Evolutionary conservation across 2,329 filamentous ascomycete species (phyloP).

Genomic region (Aspergillus versicolor): DNA sequence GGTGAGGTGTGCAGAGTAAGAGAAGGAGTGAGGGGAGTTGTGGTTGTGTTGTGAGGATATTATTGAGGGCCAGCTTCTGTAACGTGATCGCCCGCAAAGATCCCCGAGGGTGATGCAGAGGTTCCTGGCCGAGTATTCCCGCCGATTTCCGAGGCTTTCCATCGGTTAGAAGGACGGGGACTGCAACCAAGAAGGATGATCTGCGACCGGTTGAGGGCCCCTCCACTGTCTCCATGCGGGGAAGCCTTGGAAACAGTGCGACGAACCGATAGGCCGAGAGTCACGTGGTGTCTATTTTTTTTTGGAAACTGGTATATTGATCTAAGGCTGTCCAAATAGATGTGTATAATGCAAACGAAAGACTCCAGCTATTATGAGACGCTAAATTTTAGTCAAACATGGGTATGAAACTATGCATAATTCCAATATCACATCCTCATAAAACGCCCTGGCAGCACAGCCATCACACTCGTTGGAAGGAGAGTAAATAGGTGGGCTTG

Average conservation of each 20-base stretch:
- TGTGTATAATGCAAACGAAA: slow-evolving; percentile 10
- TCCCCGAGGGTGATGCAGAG: slow-evolving; percentile 1
- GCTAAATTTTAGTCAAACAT: slow-evolving; percentile 8
- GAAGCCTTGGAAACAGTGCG: slow-evolving; percentile 8
- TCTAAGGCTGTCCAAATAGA: slow-evolving; percentile 6
- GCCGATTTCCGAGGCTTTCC: slow-evolving; percentile 15
- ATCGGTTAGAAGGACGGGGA: slow-evolving; percentile 1
- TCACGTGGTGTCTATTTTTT: slow-evolving; percentile 2
- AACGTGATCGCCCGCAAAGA: slow-evolving; percentile 10
- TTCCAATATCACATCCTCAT: slow-evolving; percentile 1
- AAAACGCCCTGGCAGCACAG: slow-evolving; percentile 8
- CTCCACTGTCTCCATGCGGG: slow-evolving; percentile 18
- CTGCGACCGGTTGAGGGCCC: slow-evolving; percentile 4
- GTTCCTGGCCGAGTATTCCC: slow-evolving; percentile 6
- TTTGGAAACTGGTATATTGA: not conserved
- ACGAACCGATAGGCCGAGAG: slow-evolving; percentile 7
- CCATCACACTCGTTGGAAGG: not conserved
- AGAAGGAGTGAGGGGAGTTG: not conserved
- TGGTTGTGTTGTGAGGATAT: not conserved
- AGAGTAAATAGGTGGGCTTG: not conserved
- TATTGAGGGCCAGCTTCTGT: not conserved
- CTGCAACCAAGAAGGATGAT: not conserved
- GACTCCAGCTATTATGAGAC: slow-evolving; percentile 4
- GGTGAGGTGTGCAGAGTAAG: not conserved
- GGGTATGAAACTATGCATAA: slow-evolving; percentile 13